Evolutionary conservation across 192 early-diverging fungal genomes (phyloP), one percentile per base, ranked within the genome.

Genomic region (Gonapodya sp.): DNA sequence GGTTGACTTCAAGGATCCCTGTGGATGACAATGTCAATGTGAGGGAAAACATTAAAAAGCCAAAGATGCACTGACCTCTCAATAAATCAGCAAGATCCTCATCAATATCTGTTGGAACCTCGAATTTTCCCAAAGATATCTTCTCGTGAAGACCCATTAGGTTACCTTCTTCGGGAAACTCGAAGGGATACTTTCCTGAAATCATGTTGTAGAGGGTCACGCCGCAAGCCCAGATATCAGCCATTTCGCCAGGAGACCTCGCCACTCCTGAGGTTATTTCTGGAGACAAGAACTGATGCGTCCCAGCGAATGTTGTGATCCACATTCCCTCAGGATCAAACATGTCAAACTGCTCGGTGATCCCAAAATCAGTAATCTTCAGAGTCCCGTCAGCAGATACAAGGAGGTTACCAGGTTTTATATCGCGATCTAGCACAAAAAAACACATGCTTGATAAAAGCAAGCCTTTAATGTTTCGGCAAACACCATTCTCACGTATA

Each of bases 191-290:
- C 78, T 79, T 84, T 34, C 89, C 89, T 14, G 89, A 83, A 24
- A 90, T 35, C 89, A 91, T 90, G 78, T 91, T 89, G 81, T 85
- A 90, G 84, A 91, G 36, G 1, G 85, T 87, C 0, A 91, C 83
- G 0, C 88, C 89, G 77, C 85, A 86, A 30, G 90, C 90, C 90
- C 90, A 91, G 18, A 91, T 83, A 79, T 91, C 90, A 0, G 87
- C 85, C 81, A 85, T 85, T 35, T 81, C 85, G 18, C 87, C 90
- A 32, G 36, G 35, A 75, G 80, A 82, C n/a, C 80, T 36, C 30
- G 72, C 31, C 2, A 36, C 79, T 18, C 87, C 89, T 16, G 85
- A 84, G 32, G 86, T 83, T 31, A 90, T 79, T 80, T 91, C 90
- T 1, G 90, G 90, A 0, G 89, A 78, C 35, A 91, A 74, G 75